Evolutionary conservation across 768 basidiomycete genomes (phyloP).

Genomic region (Pleurotus giganteus): DNA sequence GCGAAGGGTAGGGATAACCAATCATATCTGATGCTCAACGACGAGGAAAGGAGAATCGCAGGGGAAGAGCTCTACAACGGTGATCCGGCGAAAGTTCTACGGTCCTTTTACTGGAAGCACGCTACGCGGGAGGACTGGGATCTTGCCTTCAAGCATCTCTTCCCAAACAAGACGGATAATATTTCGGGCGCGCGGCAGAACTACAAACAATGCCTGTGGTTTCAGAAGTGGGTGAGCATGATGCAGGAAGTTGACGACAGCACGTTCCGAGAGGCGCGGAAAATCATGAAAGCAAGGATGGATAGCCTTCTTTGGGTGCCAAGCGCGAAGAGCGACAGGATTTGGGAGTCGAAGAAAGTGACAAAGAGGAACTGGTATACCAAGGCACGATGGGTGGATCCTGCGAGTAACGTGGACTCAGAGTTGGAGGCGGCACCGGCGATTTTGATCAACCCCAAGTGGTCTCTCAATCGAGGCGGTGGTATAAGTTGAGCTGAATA

Average conservation of each 20-base stretch:
- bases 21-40: slow-evolving; percentile 16
- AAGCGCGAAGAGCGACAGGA: slow-evolving; percentile 12
- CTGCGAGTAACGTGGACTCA: too few relatives aligned
- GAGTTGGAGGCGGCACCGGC: too few relatives aligned
- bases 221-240: slow-evolving; percentile 11
- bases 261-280: neutral
- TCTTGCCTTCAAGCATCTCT: slow-evolving; percentile 15
- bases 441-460: too few relatives aligned
- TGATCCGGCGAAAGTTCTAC: slow-evolving; percentile 15
- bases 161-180: slow-evolving; percentile 10
- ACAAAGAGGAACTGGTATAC: neutral
- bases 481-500: too few relatives aligned
- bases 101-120: slow-evolving; percentile 15
- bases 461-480: too few relatives aligned
- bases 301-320: slow-evolving; percentile 20
- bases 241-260: neutral
- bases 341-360: slow-evolving; percentile 17
- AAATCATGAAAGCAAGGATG: slow-evolving; percentile 10
- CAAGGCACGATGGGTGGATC: neutral
- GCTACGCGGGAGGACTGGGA: slow-evolving; percentile 14
- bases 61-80: slow-evolving; percentile 16
- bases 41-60: slow-evolving; percentile 1
- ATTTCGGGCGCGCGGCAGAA: slow-evolving; percentile 15
- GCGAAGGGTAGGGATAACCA: neutral
- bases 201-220: slow-evolving; percentile 12